Evolutionary conservation across 345 rosid species (phyloP).

Genomic region (Litchi chinensis): DNA sequence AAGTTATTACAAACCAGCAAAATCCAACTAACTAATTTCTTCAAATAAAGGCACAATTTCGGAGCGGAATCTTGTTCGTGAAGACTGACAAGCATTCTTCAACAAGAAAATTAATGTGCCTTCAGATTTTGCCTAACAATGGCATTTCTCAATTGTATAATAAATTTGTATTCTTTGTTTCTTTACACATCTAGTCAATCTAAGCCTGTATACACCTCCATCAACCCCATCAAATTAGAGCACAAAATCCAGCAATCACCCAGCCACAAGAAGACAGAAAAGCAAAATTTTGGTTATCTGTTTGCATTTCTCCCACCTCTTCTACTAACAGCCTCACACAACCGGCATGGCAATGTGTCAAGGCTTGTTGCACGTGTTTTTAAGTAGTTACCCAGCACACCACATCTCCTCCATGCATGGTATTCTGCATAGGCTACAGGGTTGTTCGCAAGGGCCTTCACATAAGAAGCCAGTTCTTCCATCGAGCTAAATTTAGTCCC

Average conservation of each 20-base stretch:
- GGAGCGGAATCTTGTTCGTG: no score
- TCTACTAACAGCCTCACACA: constrained; percentile 75
- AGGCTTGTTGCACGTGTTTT: constrained; percentile 69
- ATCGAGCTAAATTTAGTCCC: constrained; percentile 70
- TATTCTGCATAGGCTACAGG: constrained; percentile 83
- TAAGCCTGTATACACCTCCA: constrained; percentile 8
- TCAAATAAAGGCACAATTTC: no score
- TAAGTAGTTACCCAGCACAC: constrained; percentile 65
- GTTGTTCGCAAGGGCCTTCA: constrained; percentile 64
- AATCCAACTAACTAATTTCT: no score
- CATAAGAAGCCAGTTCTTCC: constrained; percentile 67
- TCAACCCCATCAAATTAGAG: constrained; percentile 2
- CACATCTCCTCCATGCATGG: constrained; percentile 97
- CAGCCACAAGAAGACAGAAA: neutral
- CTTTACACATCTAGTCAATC: constrained; percentile 14
- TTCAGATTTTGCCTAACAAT: neutral
- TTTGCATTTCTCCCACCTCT: constrained; percentile 70
- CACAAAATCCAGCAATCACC: constrained; percentile 10
- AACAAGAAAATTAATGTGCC: neutral
- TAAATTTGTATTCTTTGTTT: neutral
- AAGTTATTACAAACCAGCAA: no score
- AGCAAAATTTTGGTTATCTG: constrained; percentile 19
- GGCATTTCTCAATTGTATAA: constrained; percentile 2
- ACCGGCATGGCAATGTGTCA: constrained; percentile 85
- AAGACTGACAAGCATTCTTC: no score